A percentile compares a stretch with the other conserved stretches of the same genome.
These are phyloP conservation scores for Corymbia calophylla DNA, from an alignment of 441 rosid species.

Conservation along the genomic window DNA sequence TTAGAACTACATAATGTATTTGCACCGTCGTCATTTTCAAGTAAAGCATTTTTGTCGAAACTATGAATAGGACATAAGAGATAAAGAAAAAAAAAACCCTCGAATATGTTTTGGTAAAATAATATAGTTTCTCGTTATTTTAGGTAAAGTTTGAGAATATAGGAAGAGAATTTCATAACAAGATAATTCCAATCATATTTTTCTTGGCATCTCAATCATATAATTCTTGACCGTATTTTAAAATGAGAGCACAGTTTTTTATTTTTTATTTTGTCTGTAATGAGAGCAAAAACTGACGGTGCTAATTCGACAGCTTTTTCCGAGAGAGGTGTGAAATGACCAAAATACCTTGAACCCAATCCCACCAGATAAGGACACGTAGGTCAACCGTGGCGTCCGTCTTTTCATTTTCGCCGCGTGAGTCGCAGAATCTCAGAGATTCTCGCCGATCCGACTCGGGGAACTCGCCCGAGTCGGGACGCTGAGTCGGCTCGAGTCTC, in stretches of 20 bases:
- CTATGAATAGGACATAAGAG: background rate
- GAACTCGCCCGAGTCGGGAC: background rate
- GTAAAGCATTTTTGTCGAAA: background rate
- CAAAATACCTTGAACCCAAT: background rate
- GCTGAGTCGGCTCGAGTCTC: constrained; percentile 3
- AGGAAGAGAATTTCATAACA: background rate
- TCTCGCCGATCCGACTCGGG: background rate
- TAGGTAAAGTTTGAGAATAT: background rate
- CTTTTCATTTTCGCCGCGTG: background rate
- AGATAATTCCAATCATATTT: background rate
- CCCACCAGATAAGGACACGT: background rate
- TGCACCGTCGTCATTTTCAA: background rate
- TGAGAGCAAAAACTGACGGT: background rate
- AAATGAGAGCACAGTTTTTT: background rate
- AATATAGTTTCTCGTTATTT: background rate
- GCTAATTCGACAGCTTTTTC: background rate
- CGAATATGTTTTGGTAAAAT: background rate
- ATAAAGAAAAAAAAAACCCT: background rate
- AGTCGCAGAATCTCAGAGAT: background rate
- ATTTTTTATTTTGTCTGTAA: background rate
- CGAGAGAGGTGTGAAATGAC: background rate
- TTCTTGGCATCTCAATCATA: background rate
- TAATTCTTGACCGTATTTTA: background rate
- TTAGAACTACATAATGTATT: no score
- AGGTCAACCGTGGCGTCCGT: background rate